Conservation (phyloP, 257 asterid genomes). For the Fraxinus americana region DNA sequence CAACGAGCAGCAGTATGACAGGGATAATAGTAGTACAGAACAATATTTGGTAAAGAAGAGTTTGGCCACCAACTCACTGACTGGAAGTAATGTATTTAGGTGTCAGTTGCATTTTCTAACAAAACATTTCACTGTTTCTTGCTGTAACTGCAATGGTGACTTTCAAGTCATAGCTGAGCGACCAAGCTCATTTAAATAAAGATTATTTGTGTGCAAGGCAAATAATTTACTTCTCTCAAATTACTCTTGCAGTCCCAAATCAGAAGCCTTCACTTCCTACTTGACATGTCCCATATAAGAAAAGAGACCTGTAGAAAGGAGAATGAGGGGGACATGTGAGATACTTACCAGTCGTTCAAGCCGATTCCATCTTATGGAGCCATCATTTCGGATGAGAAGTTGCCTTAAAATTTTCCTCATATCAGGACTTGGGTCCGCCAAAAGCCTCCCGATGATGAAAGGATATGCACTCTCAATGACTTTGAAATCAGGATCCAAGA, state of each 20-base stretch:
- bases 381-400: conserved; percentile 88
- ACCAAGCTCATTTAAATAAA: background rate
- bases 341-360: conserved; percentile 80
- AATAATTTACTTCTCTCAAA: background rate
- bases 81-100: background rate
- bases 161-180: background rate
- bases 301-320: conserved; percentile 18
- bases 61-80: background rate
- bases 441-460: conserved; percentile 85
- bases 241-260: background rate
- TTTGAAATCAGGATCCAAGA: conserved; percentile 90
- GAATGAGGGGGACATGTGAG: background rate
- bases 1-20: background rate
- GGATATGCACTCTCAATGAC: conserved; percentile 99
- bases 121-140: background rate
- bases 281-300: background rate
- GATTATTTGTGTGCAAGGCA: background rate
- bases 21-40: background rate
- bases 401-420: conserved; percentile 96
- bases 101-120: background rate
- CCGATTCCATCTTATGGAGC: conserved; percentile 93
- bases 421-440: conserved; percentile 91
- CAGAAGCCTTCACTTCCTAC: background rate
- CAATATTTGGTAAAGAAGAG: conserved; percentile 1
- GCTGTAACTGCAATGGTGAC: background rate